phyloP scores from a whole-genome alignment of 2,329 filamentous ascomycete genomes.

The Moelleriella libera region DNA sequence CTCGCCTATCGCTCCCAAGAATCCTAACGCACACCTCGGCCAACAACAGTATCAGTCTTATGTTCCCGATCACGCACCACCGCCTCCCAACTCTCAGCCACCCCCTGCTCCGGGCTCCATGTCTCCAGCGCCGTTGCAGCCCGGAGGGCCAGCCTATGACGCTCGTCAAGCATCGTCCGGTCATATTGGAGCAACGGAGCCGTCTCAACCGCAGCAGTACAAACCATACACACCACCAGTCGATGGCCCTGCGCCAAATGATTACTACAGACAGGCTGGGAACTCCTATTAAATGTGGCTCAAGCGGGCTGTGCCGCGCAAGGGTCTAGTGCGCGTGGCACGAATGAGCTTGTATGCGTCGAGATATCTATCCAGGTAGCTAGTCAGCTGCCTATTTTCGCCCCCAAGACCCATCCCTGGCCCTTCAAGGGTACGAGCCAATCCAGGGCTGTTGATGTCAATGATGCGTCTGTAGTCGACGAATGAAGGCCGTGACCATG shows the following conservation, averaged over 20 bases:
- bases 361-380: too few relatives aligned
- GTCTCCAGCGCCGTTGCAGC: constrained; percentile 29
- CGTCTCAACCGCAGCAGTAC: background rate
- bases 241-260: background rate
- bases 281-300: background rate
- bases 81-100: constrained; percentile 21
- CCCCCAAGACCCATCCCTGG: too few relatives aligned
- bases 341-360: too few relatives aligned
- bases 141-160: constrained; percentile 10
- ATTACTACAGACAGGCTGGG: background rate
- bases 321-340: too few relatives aligned
- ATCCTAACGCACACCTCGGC: constrained; percentile 17
- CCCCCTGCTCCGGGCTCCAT: constrained; percentile 14
- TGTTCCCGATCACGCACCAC: constrained; percentile 21
- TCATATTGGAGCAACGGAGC: background rate
- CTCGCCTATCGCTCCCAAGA: constrained; percentile 48
- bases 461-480: too few relatives aligned
- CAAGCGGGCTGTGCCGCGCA: too few relatives aligned
- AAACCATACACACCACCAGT: background rate
- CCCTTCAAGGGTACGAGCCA: too few relatives aligned
- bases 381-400: too few relatives aligned
- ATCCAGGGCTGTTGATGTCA: too few relatives aligned
- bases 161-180: constrained; percentile 4
- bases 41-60: constrained; percentile 27
- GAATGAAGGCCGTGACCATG: too few relatives aligned